Evolutionary conservation across 2,329 filamentous ascomycete species (phyloP), one percentile per base, ranked within the genome.

Genomic region (Pseudopithomyces maydicus): DNA sequence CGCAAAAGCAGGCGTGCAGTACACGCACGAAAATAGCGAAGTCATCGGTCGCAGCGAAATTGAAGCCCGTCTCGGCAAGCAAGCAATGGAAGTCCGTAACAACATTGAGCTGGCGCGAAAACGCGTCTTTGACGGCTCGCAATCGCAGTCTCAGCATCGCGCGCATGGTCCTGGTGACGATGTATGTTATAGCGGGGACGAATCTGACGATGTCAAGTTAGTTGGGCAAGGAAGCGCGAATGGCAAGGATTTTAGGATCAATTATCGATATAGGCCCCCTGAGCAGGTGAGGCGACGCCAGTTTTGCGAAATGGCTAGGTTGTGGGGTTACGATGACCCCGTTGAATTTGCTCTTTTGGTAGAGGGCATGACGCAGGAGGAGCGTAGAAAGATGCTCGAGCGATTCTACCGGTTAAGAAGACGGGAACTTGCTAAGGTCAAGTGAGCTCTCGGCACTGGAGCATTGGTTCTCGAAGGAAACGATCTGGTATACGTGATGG

Each of bases 21-120:
- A 99, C 74, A 96, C 92, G 0, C 95, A 99, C 71, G 90, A 98
- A 66, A 99, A 99, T 72, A 92, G 91, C 1, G 93, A 99, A 76
- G 93, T 99, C 14, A 86, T 99, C 55, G 95, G 95, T 11, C 89
- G 91, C 0, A 95, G 90, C n/a, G 91, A 90, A 65, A 85, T 97
- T n/a, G 95, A 99, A 77, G 89, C 90, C 61, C 86, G 89, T 55
- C 84, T 99, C 5, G 93, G 90, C 44, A 88, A 88, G 19, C 87
- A 86, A 41, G 95, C 94, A 4, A 87, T 89, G 69, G 82, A 88
- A 68, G 80, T 80, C 0, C 82, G 81, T 3, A 82, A 82, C 55
- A 79, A 83, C 53, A 44, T 80, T 2, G 81, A 83, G 10, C 71
- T 79, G 19, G 82, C 81, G 1, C 79, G 83, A 49, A 82, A 82